Conservation (phyloP, 108 stramenopile species). For the Cyclostephanos tholiformis region DNA sequence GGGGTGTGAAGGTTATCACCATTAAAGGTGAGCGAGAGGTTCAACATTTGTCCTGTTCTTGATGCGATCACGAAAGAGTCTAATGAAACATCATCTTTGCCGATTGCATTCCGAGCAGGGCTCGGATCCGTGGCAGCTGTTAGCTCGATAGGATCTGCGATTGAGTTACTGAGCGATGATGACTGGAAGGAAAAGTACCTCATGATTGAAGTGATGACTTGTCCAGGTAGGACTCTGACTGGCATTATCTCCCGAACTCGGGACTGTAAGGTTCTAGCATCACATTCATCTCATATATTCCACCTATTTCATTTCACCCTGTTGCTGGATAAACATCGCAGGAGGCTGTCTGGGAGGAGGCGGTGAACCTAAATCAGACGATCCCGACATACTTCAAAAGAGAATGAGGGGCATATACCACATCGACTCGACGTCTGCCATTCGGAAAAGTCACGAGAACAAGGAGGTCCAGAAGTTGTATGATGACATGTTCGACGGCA, state of each 20-base stretch:
- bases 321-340: neutral
- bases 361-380: conserved; percentile 54
- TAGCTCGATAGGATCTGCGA: conserved; percentile 48
- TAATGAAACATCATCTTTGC: no score
- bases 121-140: conserved; percentile 50
- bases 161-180: conserved; percentile 48
- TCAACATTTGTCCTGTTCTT: no score
- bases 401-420: conserved; percentile 47
- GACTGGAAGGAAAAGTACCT: conserved; percentile 40
- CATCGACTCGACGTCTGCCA: conserved; percentile 27
- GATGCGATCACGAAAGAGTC: no score
- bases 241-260: conserved; percentile 2
- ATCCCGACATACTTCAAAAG: conserved; percentile 49
- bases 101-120: conserved; percentile 16
- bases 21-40: conserved; percentile 3
- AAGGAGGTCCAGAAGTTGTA: conserved; percentile 44
- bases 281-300: no score
- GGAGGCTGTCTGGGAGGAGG: conserved; percentile 60
- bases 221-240: conserved; percentile 31
- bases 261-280: no score
- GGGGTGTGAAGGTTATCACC: conserved; percentile 51
- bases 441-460: conserved; percentile 55
- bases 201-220: conserved; percentile 62
- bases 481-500: conserved; percentile 31
- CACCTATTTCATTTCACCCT: no score